Evolutionary conservation across 306 rosid genomes (phyloP).

Genomic region (Quercus wislizeni): DNA sequence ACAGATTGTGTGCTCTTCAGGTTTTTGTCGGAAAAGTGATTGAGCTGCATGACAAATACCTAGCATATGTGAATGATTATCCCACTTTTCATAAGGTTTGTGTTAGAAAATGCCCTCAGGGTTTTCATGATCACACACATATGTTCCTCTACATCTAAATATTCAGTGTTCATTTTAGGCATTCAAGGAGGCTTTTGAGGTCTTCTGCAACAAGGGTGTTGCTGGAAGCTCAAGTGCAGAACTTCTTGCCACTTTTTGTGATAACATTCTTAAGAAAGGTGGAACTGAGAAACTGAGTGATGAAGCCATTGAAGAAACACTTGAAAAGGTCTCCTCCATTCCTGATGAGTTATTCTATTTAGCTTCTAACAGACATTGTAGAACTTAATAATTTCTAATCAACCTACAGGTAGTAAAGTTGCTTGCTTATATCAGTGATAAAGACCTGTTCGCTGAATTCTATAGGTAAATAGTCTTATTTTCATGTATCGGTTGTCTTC

Average conservation of each 20-base stretch:
- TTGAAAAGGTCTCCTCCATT: slow-evolving; percentile 69
- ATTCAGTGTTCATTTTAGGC: slow-evolving; percentile 55
- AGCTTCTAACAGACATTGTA: neutral
- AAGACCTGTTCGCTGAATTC: slow-evolving; percentile 89
- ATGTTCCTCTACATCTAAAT: slow-evolving; percentile 18
- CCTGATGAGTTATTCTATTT: slow-evolving; percentile 5
- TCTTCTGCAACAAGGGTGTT: slow-evolving; percentile 74
- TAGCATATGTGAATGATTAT: slow-evolving; percentile 67
- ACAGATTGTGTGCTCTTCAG: slow-evolving; percentile 32
- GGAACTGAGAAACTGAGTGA: slow-evolving; percentile 82
- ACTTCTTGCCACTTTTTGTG: slow-evolving; percentile 74
- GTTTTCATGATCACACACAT: neutral
- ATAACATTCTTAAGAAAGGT: slow-evolving; percentile 76
- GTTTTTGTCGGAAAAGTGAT: slow-evolving; percentile 57
- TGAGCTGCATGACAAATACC: slow-evolving; percentile 56
- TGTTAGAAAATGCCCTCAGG: neutral
- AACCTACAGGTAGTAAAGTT: slow-evolving; percentile 61
- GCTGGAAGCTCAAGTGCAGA: slow-evolving; percentile 82
- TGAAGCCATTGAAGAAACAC: slow-evolving; percentile 82
- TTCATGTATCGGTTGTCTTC: neutral
- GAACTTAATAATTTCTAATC: neutral
- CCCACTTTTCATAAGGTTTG: slow-evolving; percentile 64
- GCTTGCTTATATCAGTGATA: slow-evolving; percentile 79
- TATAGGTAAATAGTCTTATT: slow-evolving; percentile 37
- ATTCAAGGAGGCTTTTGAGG: slow-evolving; percentile 77